A percentile compares a stretch with the other conserved stretches of the same genome.
phyloP scores from a whole-genome alignment of 352 stramenopile genomes.

The Globisporangium spiculum region DNA sequence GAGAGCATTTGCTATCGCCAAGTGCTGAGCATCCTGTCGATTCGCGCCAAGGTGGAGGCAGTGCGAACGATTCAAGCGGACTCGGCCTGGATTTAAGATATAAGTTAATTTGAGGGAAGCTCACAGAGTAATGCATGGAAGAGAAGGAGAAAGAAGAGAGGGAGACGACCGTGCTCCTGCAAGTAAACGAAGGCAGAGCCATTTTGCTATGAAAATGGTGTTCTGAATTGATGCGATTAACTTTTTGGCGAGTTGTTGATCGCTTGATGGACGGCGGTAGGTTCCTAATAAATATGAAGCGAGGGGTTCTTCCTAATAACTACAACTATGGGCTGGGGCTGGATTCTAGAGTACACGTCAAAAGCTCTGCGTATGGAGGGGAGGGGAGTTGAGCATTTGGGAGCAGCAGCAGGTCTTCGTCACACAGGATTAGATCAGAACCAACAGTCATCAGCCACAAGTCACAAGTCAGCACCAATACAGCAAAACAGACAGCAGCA shows the following conservation, averaged over 20 bases:
- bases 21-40: conserved; percentile 58
- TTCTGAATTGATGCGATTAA: not conserved
- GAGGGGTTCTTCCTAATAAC: no score
- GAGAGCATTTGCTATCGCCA: conserved; percentile 78
- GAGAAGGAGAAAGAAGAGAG: not conserved
- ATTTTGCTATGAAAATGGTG: not conserved
- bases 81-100: conserved; percentile 26
- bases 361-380: no score
- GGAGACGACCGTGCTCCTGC: not conserved
- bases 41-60: conserved; percentile 48
- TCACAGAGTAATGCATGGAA: not conserved
- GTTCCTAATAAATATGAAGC: no score
- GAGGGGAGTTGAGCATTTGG: no score
- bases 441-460: no score
- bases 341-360: no score
- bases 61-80: conserved; percentile 19
- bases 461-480: no score
- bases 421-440: no score
- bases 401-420: no score
- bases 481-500: no score
- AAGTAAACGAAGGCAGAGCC: not conserved
- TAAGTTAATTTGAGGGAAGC: not conserved
- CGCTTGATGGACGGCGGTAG: no score
- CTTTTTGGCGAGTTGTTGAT: not conserved
- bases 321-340: no score